Conservation (phyloP, 371 early-diverging fungal species). For the Haplosporangium sp. region DNA sequence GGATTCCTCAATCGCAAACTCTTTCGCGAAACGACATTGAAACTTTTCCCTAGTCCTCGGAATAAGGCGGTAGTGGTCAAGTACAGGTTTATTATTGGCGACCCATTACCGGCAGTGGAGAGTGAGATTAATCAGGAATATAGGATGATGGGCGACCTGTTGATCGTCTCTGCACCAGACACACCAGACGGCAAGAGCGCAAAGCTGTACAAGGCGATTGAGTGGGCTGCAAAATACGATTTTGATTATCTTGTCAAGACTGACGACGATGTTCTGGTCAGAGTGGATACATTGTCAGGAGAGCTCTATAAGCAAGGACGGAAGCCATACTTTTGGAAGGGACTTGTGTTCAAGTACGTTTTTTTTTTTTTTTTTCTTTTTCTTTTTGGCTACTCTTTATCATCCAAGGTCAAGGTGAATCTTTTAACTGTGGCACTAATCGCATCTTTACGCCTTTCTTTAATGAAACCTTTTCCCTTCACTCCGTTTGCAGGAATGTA, state of each 20-base stretch:
- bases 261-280: conserved; percentile 51
- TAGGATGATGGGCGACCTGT: conserved; percentile 57
- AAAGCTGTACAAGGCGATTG: conserved; percentile 66
- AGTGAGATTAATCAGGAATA: conserved; percentile 60
- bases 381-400: background rate
- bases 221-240: conserved; percentile 65
- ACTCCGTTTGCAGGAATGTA: conserved; percentile 54
- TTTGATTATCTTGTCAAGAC: conserved; percentile 64
- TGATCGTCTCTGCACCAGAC: conserved; percentile 62
- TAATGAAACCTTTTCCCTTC: background rate
- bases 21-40: conserved; percentile 68
- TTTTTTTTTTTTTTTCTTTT: background rate
- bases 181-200: conserved; percentile 61
- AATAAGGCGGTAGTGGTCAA: conserved; percentile 59
- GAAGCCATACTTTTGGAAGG: conserved; percentile 54
- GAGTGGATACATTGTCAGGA: conserved; percentile 46
- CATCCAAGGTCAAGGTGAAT: too few relatives aligned
- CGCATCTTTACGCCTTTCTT: background rate
- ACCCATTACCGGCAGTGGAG: conserved; percentile 51
- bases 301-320: conserved; percentile 48
- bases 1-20: conserved; percentile 60
- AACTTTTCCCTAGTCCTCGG: conserved; percentile 61
- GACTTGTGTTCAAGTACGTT: conserved; percentile 68
- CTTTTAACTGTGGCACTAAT: too few relatives aligned
- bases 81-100: conserved; percentile 67